phyloP scores from a whole-genome alignment of 768 basidiomycete species.

The Calocybe gangraenosa region DNA sequence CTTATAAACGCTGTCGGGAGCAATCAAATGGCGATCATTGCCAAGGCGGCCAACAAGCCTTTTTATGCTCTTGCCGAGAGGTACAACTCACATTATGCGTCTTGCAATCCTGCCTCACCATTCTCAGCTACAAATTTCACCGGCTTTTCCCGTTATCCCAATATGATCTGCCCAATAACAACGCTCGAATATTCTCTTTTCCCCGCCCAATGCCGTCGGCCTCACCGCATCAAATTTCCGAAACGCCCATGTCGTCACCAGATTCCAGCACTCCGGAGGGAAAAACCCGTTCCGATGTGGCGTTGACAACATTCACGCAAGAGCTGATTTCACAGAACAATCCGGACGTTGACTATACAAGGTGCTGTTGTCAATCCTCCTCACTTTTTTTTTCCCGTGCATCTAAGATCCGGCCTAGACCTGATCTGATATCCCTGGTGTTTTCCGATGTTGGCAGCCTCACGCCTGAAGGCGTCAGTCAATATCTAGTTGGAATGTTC shows the following conservation, averaged over 20 bases:
- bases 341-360: slow-evolving; percentile 93
- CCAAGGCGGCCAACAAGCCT: slow-evolving; percentile 90
- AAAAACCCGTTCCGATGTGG: slow-evolving; percentile 20
- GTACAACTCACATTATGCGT: no score
- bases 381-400: not conserved
- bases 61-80: slow-evolving; percentile 96
- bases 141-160: slow-evolving; percentile 92
- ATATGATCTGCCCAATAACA: slow-evolving; percentile 83
- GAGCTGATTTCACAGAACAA: slow-evolving; percentile 81
- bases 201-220: slow-evolving; percentile 34
- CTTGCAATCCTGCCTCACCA: slow-evolving; percentile 10
- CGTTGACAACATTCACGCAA: slow-evolving; percentile 56
- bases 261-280: slow-evolving; percentile 17
- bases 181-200: slow-evolving; percentile 71
- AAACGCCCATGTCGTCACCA: slow-evolving; percentile 11
- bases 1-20: slow-evolving; percentile 91
- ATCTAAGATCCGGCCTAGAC: slow-evolving; percentile 37
- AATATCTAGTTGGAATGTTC: slow-evolving; percentile 94
- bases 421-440: slow-evolving; percentile 90
- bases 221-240: slow-evolving; percentile 19
- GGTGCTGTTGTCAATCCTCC: slow-evolving; percentile 35
- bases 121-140: slow-evolving; percentile 90
- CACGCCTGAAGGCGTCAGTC: slow-evolving; percentile 90
- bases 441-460: slow-evolving; percentile 93
- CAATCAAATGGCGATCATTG: slow-evolving; percentile 95